These are phyloP conservation scores for Mallotus repandus DNA, from an alignment of 441 rosid species.

Conservation along the genomic window DNA sequence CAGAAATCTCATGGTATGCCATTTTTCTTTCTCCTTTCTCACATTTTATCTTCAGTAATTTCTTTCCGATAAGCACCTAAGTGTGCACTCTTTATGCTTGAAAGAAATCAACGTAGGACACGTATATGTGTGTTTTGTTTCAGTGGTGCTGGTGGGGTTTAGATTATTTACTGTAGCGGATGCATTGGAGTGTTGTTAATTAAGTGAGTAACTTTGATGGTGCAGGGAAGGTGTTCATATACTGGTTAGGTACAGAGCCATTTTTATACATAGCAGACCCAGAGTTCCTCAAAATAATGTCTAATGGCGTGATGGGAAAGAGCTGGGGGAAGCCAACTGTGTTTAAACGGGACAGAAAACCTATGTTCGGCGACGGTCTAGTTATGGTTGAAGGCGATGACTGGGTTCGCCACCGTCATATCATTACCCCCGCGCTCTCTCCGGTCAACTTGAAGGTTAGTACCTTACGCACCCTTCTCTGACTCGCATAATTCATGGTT, in stretches of 20 bases:
- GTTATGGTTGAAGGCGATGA: constrained; percentile 93
- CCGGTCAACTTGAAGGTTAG: constrained; percentile 78
- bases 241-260: constrained; percentile 96
- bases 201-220: not conserved
- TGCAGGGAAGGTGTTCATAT: constrained; percentile 88
- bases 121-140: too few relatives aligned
- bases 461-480: not conserved
- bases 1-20: constrained; percentile 60
- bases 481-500: too few relatives aligned
- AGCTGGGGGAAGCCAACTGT: constrained; percentile 94
- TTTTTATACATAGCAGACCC: constrained; percentile 92
- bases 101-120: too few relatives aligned
- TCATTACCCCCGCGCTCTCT: constrained; percentile 87
- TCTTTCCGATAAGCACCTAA: too few relatives aligned
- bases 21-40: not conserved
- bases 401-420: constrained; percentile 91
- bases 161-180: not conserved
- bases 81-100: too few relatives aligned
- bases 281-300: constrained; percentile 70
- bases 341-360: constrained; percentile 79
- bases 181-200: too few relatives aligned
- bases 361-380: constrained; percentile 92
- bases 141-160: too few relatives aligned
- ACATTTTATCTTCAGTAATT: not conserved
- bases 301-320: constrained; percentile 81